Base-by-base conservation (phyloP, 176 grass and related monocot genomes). In the Bonia amplexicaulis region DNA sequence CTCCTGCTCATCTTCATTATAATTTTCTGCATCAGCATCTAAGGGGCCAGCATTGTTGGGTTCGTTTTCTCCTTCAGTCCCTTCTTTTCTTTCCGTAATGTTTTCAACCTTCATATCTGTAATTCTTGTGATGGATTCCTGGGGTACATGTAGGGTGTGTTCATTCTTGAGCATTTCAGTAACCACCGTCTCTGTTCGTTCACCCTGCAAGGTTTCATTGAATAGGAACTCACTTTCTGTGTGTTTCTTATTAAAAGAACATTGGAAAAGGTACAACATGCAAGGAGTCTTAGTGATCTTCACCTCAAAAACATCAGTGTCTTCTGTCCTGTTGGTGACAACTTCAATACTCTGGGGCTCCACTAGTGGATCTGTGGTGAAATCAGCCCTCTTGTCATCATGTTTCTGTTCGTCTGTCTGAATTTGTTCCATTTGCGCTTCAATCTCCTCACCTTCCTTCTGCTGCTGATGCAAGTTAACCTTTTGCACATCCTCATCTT, bases 111-210 rank as follows among this genome's bases (percentile, higher is more conserved):
- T 55, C 10, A 5, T 51, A 66, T 71, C 54, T 12, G n/a, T 48
- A 49, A 46, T 31, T 29, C 48, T 86, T 66, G 66, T 79, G 22
- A 74, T 82, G 58, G 84, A 86, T 11, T 78, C 84, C 41, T 87
- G 41, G 1, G 41, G 46, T 73, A 26, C 51, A 57, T 71, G 31
- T 78, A 20, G 47, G 53, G 51, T 40, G 83, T 70, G 12, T 63
- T 87, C 89, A 74, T 83, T 73, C 59, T 62, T 74, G 84, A 42
- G 26, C 69, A 60, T 73, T 66, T 79, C 84, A 82, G 40, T 86
- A 83, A 49, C 44, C 48, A 17, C 9, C 33, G 41, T 37, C 68
- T 87, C 74, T 83, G 74, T 83, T 87, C 67, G 74, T 75, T 79
- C 80, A 84, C 60, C 80, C 89, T 87, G 69, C 80, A 84, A 37